Evolutionary conservation across 371 early-diverging fungal species (phyloP).

Genomic region (Rhizopus stolonifer): DNA sequence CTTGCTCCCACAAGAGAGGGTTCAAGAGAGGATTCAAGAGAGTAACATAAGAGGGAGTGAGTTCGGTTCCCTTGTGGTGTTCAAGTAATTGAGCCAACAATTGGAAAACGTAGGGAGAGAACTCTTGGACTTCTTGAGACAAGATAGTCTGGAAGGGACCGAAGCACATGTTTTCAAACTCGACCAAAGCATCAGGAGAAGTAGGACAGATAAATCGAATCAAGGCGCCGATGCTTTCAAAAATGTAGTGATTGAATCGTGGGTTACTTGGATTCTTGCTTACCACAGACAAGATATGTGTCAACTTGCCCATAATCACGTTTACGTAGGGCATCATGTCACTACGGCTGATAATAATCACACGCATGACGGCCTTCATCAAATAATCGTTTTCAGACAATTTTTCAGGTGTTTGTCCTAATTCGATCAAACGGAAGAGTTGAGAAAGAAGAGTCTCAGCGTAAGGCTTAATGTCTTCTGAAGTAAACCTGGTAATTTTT

Average conservation of each 20-base stretch:
- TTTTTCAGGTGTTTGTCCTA: constrained; percentile 72
- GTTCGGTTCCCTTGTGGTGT: constrained; percentile 63
- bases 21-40: constrained; percentile 79
- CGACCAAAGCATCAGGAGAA: constrained; percentile 63
- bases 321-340: constrained; percentile 71
- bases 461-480: constrained; percentile 70
- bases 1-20: constrained; percentile 88
- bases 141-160: constrained; percentile 90
- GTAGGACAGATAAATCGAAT: constrained; percentile 71
- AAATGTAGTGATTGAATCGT: constrained; percentile 93
- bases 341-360: constrained; percentile 73
- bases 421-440: constrained; percentile 76
- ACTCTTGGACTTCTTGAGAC: constrained; percentile 89
- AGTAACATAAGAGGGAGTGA: constrained; percentile 71
- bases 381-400: constrained; percentile 95
- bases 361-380: constrained; percentile 87
- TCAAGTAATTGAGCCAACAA: constrained; percentile 84
- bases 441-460: constrained; percentile 68
- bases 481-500: constrained; percentile 56
- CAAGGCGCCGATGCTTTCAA: constrained; percentile 89
- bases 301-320: constrained; percentile 71
- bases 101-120: constrained; percentile 96
- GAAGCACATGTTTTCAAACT: constrained; percentile 75
- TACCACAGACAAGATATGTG: constrained; percentile 77
- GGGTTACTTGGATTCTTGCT: constrained; percentile 96